These are phyloP conservation scores for Boletus rex-veris DNA, from an alignment of 768 basidiomycete species.

Conservation along the genomic window DNA sequence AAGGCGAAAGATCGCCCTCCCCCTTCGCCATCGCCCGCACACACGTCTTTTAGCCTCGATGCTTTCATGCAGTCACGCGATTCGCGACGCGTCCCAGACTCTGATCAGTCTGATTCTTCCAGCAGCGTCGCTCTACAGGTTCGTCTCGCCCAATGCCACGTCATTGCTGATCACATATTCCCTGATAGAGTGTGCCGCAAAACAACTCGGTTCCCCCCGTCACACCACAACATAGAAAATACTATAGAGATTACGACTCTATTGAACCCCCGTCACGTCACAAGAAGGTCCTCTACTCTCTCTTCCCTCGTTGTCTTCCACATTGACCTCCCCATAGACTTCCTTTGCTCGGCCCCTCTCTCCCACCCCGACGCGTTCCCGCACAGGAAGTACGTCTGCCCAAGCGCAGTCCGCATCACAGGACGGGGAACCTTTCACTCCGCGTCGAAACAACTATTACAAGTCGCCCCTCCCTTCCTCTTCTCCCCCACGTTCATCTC, in stretches of 20 bases:
- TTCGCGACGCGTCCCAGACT: constrained; percentile 37
- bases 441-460: constrained; percentile 41
- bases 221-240: constrained; percentile 58
- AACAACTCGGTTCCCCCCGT: constrained; percentile 38
- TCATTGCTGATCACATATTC: constrained; percentile 18
- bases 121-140: constrained; percentile 38
- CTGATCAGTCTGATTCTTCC: constrained; percentile 32
- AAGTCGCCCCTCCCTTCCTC: constrained; percentile 56
- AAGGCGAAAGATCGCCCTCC: constrained; percentile 50
- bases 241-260: constrained; percentile 48
- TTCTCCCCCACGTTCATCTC: constrained; percentile 58
- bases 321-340: constrained; percentile 14
- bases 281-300: constrained; percentile 22
- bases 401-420: constrained; percentile 28
- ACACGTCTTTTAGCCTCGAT: constrained; percentile 44
- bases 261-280: constrained; percentile 31
- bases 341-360: constrained; percentile 40
- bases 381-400: constrained; percentile 31
- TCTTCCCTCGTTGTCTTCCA: background rate
- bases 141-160: constrained; percentile 23
- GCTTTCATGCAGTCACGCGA: constrained; percentile 57
- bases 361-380: constrained; percentile 40
- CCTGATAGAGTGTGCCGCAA: constrained; percentile 26
- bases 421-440: constrained; percentile 47
- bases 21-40: constrained; percentile 52